Percentiles rank a stretch among this genome's conserved stretches.
Evolutionary conservation across 2,329 filamentous ascomycete genomes (phyloP).

Genomic region (Scytalidium sp.): DNA sequence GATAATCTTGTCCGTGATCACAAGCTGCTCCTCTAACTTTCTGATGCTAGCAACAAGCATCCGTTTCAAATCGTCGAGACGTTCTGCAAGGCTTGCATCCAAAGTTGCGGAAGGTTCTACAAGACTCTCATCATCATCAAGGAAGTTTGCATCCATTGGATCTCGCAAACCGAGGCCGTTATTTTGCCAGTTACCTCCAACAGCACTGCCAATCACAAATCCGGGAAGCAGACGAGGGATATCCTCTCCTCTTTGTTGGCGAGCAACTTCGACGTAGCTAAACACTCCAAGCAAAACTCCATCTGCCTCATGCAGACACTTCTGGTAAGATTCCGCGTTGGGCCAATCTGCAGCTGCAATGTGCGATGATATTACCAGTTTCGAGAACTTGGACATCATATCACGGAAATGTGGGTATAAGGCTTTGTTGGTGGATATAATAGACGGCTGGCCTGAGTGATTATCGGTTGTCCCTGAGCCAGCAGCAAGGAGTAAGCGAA

Average conservation of each 20-base stretch:
- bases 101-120: conserved; percentile 71
- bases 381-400: conserved; percentile 99
- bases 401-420: conserved; percentile 96
- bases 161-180: conserved; percentile 65
- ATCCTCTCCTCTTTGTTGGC: conserved; percentile 88
- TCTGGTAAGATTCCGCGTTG: conserved; percentile 87
- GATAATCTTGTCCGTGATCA: conserved; percentile 76
- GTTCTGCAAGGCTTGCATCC: conserved; percentile 74
- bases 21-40: conserved; percentile 80
- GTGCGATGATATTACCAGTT: conserved; percentile 94
- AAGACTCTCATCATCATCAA: conserved; percentile 75
- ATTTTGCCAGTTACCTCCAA: conserved; percentile 85
- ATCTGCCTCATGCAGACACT: conserved; percentile 96
- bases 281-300: conserved; percentile 92
- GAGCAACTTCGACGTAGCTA: conserved; percentile 92
- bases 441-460: conserved; percentile 97
- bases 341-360: conserved; percentile 97
- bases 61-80: conserved; percentile 81
- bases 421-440: conserved; percentile 97
- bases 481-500: conserved; percentile 88
- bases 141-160: conserved; percentile 75
- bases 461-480: conserved; percentile 98
- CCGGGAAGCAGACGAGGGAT: conserved; percentile 91
- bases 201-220: conserved; percentile 81
- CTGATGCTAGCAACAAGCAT: conserved; percentile 83